Evolutionary conservation across 176 grass and related monocot species (phyloP).

Genomic region (Lolium perenne): DNA sequence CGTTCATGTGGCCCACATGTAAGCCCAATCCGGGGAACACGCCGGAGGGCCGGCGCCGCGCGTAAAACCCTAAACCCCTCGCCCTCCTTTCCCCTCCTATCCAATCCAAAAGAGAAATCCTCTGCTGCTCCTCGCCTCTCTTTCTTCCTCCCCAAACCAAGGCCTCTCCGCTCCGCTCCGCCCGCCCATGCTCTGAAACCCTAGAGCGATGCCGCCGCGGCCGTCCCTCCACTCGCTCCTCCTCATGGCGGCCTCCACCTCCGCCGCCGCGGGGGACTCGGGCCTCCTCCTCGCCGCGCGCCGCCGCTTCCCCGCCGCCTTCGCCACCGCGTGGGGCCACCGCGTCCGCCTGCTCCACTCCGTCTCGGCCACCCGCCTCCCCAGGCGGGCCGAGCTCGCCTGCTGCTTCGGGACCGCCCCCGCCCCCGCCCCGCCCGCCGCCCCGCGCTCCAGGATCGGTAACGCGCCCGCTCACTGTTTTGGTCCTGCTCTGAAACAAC

Average conservation of each 20-base stretch:
- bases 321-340: not conserved
- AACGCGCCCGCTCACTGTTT: not conserved
- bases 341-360: slow-evolving; percentile 40
- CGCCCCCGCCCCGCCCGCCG: not conserved
- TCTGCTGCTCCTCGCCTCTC: slow-evolving; percentile 10
- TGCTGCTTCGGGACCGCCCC: slow-evolving; percentile 38
- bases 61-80: slow-evolving; percentile 45
- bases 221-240: slow-evolving; percentile 56
- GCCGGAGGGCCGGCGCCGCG: not conserved
- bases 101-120: slow-evolving; percentile 38
- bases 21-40: not conserved
- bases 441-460: slow-evolving; percentile 18
- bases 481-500: not conserved
- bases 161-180: not conserved
- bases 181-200: slow-evolving; percentile 28
- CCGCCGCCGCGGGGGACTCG: slow-evolving; percentile 35
- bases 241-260: slow-evolving; percentile 49
- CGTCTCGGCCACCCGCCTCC: not conserved
- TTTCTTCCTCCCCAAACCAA: slow-evolving; percentile 38
- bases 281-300: slow-evolving; percentile 33
- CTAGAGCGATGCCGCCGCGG: slow-evolving; percentile 54
- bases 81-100: not conserved
- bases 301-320: slow-evolving; percentile 28
- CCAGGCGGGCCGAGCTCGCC: slow-evolving; percentile 15
- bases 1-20: not conserved